These are phyloP conservation scores for Aspergillus aculeatus DNA, from an alignment of 2,329 filamentous ascomycete genomes.

Conservation along the genomic window DNA sequence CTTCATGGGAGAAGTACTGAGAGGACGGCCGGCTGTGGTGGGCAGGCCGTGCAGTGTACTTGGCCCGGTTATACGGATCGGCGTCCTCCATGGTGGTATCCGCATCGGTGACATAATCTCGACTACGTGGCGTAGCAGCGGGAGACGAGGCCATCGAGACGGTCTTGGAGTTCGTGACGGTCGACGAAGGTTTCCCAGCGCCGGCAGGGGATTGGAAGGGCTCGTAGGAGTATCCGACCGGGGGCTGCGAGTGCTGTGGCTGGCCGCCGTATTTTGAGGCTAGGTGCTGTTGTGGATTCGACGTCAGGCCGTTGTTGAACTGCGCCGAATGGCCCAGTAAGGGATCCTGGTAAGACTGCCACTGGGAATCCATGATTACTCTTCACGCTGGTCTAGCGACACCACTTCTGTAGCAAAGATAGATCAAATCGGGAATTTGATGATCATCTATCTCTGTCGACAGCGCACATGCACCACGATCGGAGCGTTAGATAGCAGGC, in stretches of 20 bases:
- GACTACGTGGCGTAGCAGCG: constrained; percentile 57
- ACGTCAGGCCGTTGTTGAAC: constrained; percentile 57
- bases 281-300: constrained; percentile 50
- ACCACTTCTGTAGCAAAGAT: constrained; percentile 6
- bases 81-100: constrained; percentile 86
- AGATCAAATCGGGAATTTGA: constrained; percentile 13
- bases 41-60: constrained; percentile 77
- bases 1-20: constrained; percentile 70
- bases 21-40: constrained; percentile 70
- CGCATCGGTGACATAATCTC: constrained; percentile 66
- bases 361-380: constrained; percentile 59
- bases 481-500: constrained; percentile 28
- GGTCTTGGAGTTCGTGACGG: constrained; percentile 45
- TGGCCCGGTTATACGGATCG: constrained; percentile 80
- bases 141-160: constrained; percentile 60
- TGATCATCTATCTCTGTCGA: constrained; percentile 24
- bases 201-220: constrained; percentile 56
- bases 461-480: constrained; percentile 32
- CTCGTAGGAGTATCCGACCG: constrained; percentile 66
- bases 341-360: constrained; percentile 66
- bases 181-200: constrained; percentile 33
- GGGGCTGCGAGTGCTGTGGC: constrained; percentile 50
- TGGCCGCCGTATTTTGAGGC: constrained; percentile 51
- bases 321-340: constrained; percentile 61
- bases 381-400: constrained; percentile 14